phyloP scores from a whole-genome alignment of 140 eudicot genomes.

The Flaveria floridana region DNA sequence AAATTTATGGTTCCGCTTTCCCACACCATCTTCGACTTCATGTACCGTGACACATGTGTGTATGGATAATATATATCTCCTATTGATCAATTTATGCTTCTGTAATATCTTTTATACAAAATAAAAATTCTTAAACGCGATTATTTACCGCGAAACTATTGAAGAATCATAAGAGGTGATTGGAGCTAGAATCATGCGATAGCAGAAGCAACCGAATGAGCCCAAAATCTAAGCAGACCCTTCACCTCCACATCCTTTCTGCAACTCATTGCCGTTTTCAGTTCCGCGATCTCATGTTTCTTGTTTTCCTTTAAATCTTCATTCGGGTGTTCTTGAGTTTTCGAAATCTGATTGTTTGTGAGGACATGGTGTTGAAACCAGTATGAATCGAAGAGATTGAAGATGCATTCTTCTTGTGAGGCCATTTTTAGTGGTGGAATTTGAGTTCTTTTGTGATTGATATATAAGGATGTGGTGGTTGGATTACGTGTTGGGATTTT shows the following conservation, averaged over 20 bases:
- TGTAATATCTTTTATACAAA: background rate
- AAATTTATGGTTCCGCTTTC: no score
- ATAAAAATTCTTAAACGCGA: background rate
- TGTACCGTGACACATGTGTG: no score
- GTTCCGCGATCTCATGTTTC: background rate
- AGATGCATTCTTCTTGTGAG: slow-evolving; percentile 22
- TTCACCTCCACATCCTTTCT: slow-evolving; percentile 27
- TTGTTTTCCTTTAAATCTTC: background rate
- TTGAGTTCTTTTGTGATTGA: background rate
- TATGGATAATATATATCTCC: no score
- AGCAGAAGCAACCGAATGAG: slow-evolving; percentile 26
- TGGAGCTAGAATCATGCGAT: background rate
- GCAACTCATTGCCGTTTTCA: background rate
- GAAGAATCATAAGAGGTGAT: background rate
- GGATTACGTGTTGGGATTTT: slow-evolving; percentile 23
- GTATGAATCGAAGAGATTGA: slow-evolving; percentile 31
- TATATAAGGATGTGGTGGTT: slow-evolving; percentile 4
- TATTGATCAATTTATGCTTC: no score
- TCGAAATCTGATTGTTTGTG: slow-evolving; percentile 14
- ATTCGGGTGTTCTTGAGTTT: background rate
- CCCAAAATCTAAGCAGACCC: slow-evolving; percentile 34
- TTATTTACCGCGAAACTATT: background rate
- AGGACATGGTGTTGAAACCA: slow-evolving; percentile 33
- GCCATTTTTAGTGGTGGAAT: slow-evolving; percentile 19
- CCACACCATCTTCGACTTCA: no score